Percentiles rank a stretch among this genome's conserved stretches.
Conservation (phyloP, 2,329 filamentous ascomycete species). For the Aspergillus novoparasiticus region DNA sequence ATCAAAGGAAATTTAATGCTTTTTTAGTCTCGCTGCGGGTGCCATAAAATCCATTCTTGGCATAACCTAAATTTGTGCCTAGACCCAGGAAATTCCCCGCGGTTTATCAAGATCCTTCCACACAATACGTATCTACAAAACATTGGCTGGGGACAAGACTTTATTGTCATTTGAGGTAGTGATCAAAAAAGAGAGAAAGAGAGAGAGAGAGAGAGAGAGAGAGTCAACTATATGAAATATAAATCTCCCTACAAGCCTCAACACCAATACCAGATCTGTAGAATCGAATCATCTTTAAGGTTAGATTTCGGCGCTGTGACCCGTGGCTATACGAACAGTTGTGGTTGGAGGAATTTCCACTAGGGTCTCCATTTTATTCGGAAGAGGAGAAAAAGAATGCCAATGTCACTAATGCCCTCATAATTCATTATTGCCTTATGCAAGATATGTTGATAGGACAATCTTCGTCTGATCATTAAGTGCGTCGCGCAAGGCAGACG, state of each 20-base stretch:
- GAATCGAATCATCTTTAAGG: no score
- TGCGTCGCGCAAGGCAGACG: neutral
- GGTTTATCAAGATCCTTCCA: no score
- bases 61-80: conserved; percentile 1
- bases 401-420: neutral
- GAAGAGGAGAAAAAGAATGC: neutral
- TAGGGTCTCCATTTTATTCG: neutral
- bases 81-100: neutral
- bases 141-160: no score
- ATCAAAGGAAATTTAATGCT: neutral
- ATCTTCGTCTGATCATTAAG: neutral
- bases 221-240: neutral
- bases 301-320: no score
- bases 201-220: no score
- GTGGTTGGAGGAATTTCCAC: neutral
- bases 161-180: no score
- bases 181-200: no score
- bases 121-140: no score
- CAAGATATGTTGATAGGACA: neutral
- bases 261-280: no score
- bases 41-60: neutral
- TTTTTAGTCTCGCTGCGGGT: neutral
- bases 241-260: no score
- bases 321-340: neutral
- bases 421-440: neutral